Conservation (phyloP, 2,329 filamentous ascomycete genomes). For the Delphinella strobiligena region DNA sequence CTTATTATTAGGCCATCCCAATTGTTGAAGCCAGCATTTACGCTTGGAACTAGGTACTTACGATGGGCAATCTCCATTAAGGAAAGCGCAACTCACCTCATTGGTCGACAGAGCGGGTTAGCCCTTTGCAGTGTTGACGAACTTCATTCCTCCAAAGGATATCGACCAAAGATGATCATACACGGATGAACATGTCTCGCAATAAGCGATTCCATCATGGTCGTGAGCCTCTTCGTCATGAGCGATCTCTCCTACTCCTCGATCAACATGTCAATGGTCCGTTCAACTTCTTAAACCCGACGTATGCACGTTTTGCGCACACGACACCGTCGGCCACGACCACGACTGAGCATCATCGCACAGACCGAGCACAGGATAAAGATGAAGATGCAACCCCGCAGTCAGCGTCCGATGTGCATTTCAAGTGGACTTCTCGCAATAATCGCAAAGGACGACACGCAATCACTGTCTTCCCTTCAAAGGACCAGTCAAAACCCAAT, state of each 20-base stretch:
- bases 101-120: too few species aligned
- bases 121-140: too few species aligned
- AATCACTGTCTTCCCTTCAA: conserved; percentile 18
- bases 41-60: too few species aligned
- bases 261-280: conserved; percentile 25
- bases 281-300: conserved; percentile 39
- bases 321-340: conserved; percentile 2
- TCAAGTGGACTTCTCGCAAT: conserved; percentile 31
- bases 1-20: too few species aligned
- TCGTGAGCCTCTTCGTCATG: conserved; percentile 17
- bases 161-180: too few species aligned
- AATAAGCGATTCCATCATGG: conserved; percentile 18
- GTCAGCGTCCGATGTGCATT: conserved; percentile 12
- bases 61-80: too few species aligned
- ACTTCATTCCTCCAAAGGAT: too few species aligned
- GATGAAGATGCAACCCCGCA: background rate
- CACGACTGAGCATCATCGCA: conserved; percentile 1
- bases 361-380: background rate
- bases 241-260: conserved; percentile 15
- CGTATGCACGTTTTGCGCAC: conserved; percentile 25
- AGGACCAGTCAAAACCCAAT: conserved; percentile 11
- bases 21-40: too few species aligned
- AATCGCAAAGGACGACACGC: conserved; percentile 32
- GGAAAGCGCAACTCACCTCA: too few species aligned
- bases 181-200: conserved; percentile 14